Base-by-base conservation (phyloP, 805 yeast species). In the Teunomyces funiuensis region DNA sequence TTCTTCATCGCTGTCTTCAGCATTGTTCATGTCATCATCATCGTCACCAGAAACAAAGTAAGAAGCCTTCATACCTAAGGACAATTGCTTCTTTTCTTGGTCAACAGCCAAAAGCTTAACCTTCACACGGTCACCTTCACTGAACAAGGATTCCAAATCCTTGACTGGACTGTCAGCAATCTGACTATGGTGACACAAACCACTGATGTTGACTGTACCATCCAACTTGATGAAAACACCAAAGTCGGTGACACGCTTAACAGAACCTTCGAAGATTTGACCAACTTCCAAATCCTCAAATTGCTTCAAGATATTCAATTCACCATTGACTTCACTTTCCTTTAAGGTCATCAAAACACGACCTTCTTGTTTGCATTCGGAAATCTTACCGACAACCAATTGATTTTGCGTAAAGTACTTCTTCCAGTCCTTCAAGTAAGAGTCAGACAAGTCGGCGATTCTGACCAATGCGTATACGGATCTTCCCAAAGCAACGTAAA, bases 51-150 rank as follows among this genome's bases (percentile, higher is more conserved):
- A 53, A 13, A 66, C 55, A 61, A 91, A 93, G 64, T 84, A 88
- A 3, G 96, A 86, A 2, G 97, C 97, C 69, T 89, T 91, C 90
- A 91, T 83, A 49, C 98, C 97, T 46, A 91, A 74, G 0, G 96
- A 82, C 15, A 91, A 57, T 57, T 85, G 90, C 46, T 82, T 83
- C 71, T 85, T 88, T 8, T 71, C 79, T 1, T 51, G 42, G 54
- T 85, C 82, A 23, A 83, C 70, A 22, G 71, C 76, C 51, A 90
- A 69, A 28, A 91, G 73, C 66, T 84, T 85, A 26, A 88, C 95
- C 66, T 88, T 88, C 33, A 91, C 97, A 47, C 84, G 75, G 58
- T 91, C 98, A 50, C 98, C 98, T 54, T 80, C 87, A 41, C 85
- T 83, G 62, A 91, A 91, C 43, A 91, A 72, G 10, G 80, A 70